Evolutionary conservation across 2,329 filamentous ascomycete species (phyloP).

Genomic region (Laburnicola sp.): DNA sequence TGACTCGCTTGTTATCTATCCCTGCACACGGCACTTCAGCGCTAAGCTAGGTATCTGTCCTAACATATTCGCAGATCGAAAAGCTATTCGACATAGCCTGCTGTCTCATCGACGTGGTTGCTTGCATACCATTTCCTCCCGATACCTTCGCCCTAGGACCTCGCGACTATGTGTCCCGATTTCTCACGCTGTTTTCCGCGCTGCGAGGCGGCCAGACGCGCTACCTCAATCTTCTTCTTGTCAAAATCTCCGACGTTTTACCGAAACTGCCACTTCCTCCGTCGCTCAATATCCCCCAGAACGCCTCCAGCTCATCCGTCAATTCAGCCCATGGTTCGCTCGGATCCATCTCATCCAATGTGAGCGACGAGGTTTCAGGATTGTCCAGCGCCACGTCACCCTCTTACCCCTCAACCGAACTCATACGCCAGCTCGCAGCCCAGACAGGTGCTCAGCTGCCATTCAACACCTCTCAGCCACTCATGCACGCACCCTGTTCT

Average conservation of each 20-base stretch:
- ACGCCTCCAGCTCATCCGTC: constrained; percentile 31
- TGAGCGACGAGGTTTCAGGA: constrained; percentile 33
- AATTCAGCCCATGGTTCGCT: constrained; percentile 28
- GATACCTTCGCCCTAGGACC: constrained; percentile 60
- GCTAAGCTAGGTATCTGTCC: constrained; percentile 16
- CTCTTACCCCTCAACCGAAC: constrained; percentile 37
- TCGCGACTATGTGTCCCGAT: constrained; percentile 70
- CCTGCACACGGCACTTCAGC: background rate
- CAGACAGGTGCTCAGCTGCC: constrained; percentile 42
- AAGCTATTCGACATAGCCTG: constrained; percentile 78
- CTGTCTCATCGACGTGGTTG: constrained; percentile 72
- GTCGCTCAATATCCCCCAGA: constrained; percentile 37
- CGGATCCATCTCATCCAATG: constrained; percentile 36
- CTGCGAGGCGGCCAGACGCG: constrained; percentile 76
- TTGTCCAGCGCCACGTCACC: constrained; percentile 32
- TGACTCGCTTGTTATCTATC: background rate
- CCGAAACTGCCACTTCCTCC: constrained; percentile 52
- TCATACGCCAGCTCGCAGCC: constrained; percentile 41
- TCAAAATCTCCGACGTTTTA: constrained; percentile 73
- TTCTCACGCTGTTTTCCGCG: constrained; percentile 67
- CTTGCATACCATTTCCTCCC: constrained; percentile 60
- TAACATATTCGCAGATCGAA: constrained; percentile 61
- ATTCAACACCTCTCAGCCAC: constrained; percentile 37
- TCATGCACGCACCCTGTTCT: constrained; percentile 34
- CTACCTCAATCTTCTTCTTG: constrained; percentile 75